Percentiles rank a stretch among this genome's conserved stretches.
Conservation (phyloP, 1,139 yeast species). For the Candida sp. region DNA sequence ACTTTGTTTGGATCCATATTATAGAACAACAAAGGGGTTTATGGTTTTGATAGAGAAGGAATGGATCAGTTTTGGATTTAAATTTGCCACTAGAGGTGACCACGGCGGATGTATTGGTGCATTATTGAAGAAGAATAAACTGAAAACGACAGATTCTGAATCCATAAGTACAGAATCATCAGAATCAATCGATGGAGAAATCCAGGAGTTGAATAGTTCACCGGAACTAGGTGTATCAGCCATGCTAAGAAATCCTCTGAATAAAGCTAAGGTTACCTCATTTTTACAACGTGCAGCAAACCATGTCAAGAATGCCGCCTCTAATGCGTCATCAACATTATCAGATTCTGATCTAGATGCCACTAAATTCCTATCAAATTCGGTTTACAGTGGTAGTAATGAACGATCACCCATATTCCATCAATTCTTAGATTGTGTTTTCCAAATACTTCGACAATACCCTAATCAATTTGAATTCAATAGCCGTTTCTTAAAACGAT, state of each 20-base stretch:
- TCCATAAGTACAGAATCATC: conserved; percentile 7
- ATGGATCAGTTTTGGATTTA: conserved; percentile 93
- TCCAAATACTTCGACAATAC: conserved; percentile 69
- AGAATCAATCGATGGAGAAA: conserved; percentile 9
- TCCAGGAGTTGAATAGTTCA: conserved; percentile 6
- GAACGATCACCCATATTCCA: conserved; percentile 87
- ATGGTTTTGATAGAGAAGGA: conserved; percentile 86
- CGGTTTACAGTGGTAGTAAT: conserved; percentile 35
- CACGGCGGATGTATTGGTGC: conserved; percentile 56
- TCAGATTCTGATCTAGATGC: conserved; percentile 9
- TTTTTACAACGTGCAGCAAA: conserved; percentile 40
- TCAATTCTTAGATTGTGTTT: conserved; percentile 88
- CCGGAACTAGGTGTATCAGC: conserved; percentile 5
- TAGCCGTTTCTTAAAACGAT: conserved; percentile 78
- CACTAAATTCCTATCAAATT: conserved; percentile 11
- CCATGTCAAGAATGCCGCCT: conserved; percentile 40
- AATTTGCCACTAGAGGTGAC: conserved; percentile 81
- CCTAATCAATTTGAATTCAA: conserved; percentile 81
- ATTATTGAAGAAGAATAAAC: conserved; percentile 18
- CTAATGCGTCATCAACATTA: conserved; percentile 11
- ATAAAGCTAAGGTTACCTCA: conserved; percentile 16
- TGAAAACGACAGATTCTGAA: conserved; percentile 10
- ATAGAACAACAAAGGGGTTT: conserved; percentile 83
- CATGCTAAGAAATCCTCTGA: conserved; percentile 2
- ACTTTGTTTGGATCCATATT: conserved; percentile 86